Conservation (phyloP, 2,329 filamentous ascomycete genomes). For the Triangularia setosa region DNA sequence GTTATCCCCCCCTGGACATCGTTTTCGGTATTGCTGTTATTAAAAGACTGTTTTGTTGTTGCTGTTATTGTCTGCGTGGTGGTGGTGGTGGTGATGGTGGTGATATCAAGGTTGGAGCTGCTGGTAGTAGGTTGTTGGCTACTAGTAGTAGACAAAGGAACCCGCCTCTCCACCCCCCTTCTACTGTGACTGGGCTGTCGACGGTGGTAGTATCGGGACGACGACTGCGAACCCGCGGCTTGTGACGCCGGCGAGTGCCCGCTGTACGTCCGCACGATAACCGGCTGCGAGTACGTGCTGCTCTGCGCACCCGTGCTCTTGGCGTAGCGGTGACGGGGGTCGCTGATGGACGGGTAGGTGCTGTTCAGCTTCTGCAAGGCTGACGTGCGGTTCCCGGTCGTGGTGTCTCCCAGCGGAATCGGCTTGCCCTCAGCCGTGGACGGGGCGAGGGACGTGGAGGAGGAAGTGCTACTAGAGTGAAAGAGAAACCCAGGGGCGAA, state of each 20-base stretch:
- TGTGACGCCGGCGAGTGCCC: conserved; percentile 38
- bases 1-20: too few species aligned
- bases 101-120: conserved; percentile 20
- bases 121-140: conserved; percentile 18
- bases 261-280: conserved; percentile 62
- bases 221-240: conserved; percentile 26
- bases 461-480: conserved; percentile 44
- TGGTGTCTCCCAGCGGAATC: conserved; percentile 54
- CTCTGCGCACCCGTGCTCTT: conserved; percentile 54
- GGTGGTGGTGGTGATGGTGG: not conserved
- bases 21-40: too few species aligned
- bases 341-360: conserved; percentile 46
- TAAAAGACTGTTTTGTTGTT: too few species aligned
- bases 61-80: too few species aligned
- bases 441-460: conserved; percentile 50
- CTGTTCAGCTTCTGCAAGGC: conserved; percentile 57
- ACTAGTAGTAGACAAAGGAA: conserved; percentile 25
- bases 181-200: conserved; percentile 29
- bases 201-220: not conserved
- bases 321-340: conserved; percentile 49
- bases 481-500: conserved; percentile 46
- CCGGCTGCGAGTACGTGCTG: conserved; percentile 61
- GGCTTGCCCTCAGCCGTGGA: conserved; percentile 54
- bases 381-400: conserved; percentile 54
- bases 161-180: conserved; percentile 30